Evolutionary conservation across 176 grass and related monocot species (phyloP).

Genomic region (Paspalum notatum): DNA sequence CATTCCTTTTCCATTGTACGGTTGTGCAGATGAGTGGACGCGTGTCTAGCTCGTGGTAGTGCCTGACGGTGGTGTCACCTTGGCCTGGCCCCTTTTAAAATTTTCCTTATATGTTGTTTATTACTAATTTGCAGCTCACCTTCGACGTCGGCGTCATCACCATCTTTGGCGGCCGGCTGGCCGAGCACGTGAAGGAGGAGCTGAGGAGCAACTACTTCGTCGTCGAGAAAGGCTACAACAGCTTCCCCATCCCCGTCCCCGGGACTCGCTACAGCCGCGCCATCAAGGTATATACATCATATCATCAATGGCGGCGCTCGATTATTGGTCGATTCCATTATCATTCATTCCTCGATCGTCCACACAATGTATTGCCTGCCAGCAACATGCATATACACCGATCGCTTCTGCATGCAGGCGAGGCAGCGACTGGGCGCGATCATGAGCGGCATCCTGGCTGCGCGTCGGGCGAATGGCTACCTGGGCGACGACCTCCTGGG

Average conservation of each 20-base stretch:
- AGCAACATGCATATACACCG: too few relatives aligned
- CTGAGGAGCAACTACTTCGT: constrained; percentile 51
- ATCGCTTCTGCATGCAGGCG: constrained; percentile 34
- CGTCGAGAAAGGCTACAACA: constrained; percentile 72
- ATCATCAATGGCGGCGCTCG: too few relatives aligned
- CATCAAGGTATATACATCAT: constrained; percentile 46
- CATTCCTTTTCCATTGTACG: not conserved
- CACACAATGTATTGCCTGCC: too few relatives aligned
- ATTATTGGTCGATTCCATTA: too few relatives aligned
- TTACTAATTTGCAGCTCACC: constrained; percentile 38
- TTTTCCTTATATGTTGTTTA: not conserved
- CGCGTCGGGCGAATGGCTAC: not conserved
- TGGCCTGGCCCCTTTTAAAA: not conserved
- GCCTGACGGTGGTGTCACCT: not conserved
- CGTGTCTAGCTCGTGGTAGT: not conserved
- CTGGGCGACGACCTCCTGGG: constrained; percentile 35
- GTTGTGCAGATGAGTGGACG: not conserved
- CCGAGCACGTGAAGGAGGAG: constrained; percentile 29
- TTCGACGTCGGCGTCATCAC: constrained; percentile 59
- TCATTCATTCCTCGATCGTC: too few relatives aligned
- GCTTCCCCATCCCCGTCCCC: constrained; percentile 54
- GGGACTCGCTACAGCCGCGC: constrained; percentile 52
- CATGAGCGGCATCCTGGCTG: constrained; percentile 34
- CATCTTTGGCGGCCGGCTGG: constrained; percentile 52
- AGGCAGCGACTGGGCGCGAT: constrained; percentile 42